These are phyloP conservation scores for Hevea brasiliensis DNA, from an alignment of 345 rosid genomes.

Conservation along the genomic window DNA sequence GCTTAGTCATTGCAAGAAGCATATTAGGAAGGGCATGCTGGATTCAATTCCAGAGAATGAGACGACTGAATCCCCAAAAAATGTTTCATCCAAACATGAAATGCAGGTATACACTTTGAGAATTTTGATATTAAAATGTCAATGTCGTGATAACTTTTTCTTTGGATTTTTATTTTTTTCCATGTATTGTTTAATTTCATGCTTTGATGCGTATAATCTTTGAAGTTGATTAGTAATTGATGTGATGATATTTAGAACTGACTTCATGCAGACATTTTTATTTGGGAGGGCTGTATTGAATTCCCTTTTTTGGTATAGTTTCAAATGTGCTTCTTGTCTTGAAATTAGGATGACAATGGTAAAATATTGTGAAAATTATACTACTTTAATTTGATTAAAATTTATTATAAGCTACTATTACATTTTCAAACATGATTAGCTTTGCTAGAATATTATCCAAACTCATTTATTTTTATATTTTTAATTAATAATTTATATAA, in stretches of 20 bases:
- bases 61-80: conserved; percentile 48
- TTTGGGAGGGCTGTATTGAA: too few relatives aligned
- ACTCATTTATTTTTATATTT: too few relatives aligned
- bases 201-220: not conserved
- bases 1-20: conserved; percentile 68
- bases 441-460: too few relatives aligned
- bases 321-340: conserved; percentile 39
- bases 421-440: too few relatives aligned
- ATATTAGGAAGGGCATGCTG: conserved; percentile 48
- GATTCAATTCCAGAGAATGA: conserved; percentile 82
- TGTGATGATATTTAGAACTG: too few relatives aligned
- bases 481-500: too few relatives aligned
- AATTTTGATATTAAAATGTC: not conserved
- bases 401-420: too few relatives aligned
- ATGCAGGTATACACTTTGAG: conserved; percentile 49
- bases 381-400: too few relatives aligned
- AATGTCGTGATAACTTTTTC: not conserved
- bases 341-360: too few relatives aligned
- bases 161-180: not conserved
- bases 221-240: not conserved
- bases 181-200: conserved; percentile 8
- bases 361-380: too few relatives aligned
- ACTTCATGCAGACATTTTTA: too few relatives aligned
- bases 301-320: conserved; percentile 1
- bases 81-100: conserved; percentile 38